Conservation (phyloP, 768 basidiomycete species). For the Psilocybe cubensis region DNA sequence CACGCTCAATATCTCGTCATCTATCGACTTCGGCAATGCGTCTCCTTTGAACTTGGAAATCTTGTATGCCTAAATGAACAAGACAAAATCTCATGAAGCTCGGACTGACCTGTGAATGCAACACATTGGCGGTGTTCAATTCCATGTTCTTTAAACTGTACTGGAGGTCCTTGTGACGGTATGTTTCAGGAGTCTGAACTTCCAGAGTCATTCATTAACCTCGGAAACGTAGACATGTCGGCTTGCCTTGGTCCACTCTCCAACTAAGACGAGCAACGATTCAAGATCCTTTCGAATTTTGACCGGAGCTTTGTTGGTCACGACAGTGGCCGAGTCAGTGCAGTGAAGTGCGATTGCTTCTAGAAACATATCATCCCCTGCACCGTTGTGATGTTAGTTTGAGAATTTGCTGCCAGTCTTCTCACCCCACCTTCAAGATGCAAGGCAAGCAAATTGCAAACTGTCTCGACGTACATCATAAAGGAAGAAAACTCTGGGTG, state of each 20-base stretch:
- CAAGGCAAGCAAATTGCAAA: conserved; percentile 23
- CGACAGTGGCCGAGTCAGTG: background rate
- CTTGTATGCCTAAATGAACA: conserved; percentile 9
- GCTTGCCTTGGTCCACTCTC: conserved; percentile 18
- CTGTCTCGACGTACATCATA: conserved; percentile 24
- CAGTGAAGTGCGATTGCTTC: conserved; percentile 8
- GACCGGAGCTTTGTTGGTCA: background rate
- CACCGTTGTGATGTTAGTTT: background rate
- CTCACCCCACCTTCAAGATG: conserved; percentile 25
- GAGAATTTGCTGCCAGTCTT: background rate
- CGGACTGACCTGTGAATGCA: conserved; percentile 19
- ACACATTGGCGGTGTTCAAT: conserved; percentile 10
- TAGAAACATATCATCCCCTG: conserved; percentile 32
- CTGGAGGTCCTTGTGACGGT: conserved; percentile 3
- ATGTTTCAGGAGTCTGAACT: conserved; percentile 11
- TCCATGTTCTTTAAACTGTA: conserved; percentile 15
- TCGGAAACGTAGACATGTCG: background rate
- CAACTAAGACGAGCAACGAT: conserved; percentile 6
- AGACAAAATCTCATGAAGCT: background rate
- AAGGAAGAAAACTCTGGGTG: conserved; percentile 20
- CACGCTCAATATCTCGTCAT: conserved; percentile 17
- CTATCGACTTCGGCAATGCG: conserved; percentile 15
- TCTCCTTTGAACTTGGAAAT: conserved; percentile 19
- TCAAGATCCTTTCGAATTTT: conserved; percentile 7
- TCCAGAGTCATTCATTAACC: background rate